These are phyloP conservation scores for Mycotypha africana DNA, from an alignment of 371 early-diverging fungal genomes.

Conservation along the genomic window DNA sequence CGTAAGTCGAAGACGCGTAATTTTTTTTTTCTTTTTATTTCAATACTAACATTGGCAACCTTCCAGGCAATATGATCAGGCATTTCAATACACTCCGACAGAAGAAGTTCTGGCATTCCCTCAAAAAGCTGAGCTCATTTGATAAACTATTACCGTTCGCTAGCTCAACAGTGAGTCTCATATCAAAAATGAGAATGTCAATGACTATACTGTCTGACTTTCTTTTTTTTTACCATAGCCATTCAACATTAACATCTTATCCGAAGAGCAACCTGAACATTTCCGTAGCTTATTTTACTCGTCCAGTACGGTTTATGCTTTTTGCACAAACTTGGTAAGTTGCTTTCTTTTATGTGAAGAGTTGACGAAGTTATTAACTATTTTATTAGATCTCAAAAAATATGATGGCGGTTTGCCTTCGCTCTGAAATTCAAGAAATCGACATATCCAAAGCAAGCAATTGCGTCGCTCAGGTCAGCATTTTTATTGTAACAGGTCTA, in stretches of 20 bases:
- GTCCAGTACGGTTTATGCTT: slow-evolving; percentile 33
- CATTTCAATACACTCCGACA: slow-evolving; percentile 41
- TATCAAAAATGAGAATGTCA: too few species aligned
- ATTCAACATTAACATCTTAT: slow-evolving; percentile 21
- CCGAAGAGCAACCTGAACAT: slow-evolving; percentile 19
- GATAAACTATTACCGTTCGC: slow-evolving; percentile 48
- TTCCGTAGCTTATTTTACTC: slow-evolving; percentile 27
- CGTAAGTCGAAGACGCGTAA: slow-evolving; percentile 29
- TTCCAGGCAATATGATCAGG: slow-evolving; percentile 24
- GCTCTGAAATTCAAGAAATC: slow-evolving; percentile 53
- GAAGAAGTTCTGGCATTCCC: slow-evolving; percentile 52
- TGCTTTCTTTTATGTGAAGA: too few species aligned
- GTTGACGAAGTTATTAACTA: background rate
- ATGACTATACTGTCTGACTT: background rate
- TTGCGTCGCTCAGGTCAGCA: slow-evolving; percentile 12
- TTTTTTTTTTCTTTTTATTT: background rate
- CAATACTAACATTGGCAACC: background rate
- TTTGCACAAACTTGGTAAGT: slow-evolving; percentile 32
- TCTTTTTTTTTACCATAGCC: slow-evolving; percentile 8
- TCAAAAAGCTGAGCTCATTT: slow-evolving; percentile 40
- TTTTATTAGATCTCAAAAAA: slow-evolving; percentile 18
- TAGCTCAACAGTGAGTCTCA: slow-evolving; percentile 22
- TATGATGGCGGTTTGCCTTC: slow-evolving; percentile 47
- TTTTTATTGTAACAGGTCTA: background rate
- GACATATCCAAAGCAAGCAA: slow-evolving; percentile 28